Evolutionary conservation across 805 yeast species (phyloP), one percentile per base, ranked within the genome.

Genomic region (Saturnispora quitensis): DNA sequence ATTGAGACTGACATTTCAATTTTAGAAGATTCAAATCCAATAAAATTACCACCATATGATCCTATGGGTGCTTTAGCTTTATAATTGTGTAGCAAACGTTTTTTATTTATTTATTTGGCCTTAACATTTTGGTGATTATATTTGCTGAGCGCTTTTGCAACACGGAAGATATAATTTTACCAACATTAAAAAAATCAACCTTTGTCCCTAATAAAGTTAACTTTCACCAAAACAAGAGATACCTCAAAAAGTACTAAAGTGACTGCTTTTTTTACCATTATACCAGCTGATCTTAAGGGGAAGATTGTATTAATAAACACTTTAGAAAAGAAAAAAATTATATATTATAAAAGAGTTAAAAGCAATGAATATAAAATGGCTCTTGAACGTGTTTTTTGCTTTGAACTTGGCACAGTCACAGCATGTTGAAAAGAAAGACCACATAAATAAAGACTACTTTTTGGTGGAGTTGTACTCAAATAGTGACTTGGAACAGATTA

Each of bases 11-110:
- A 49, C n/a, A 43, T 25, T 10, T 10, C 42, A 2, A 61, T 72
- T 50, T 71, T 73, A 55, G 69, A 72, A 35, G 76, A 71, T 53
- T 64, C 72, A 38, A 53, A 54, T 12, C 80, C 83, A 40, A 73
- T 78, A 52, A 75, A 75, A n/a, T 70, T 84, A 36, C 88, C 87
- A 47, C 80, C 86, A 10, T 84, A 87, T 80, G 90, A 84, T 62
- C 89, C 90, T 49, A 81, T 82, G 82, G 90, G 89, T 49, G 86
- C 89, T 2, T 66, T 84, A 50, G 89, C 89, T 36, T 43, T 43
- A 20, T 43, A 18, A 45, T 13, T 20, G n/a, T 45, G n/a, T 22
- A 22, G 3, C 20, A 7, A 5, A n/a, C 34, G 17, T 6, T 4
- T 43, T 24, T 27, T 27, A 13, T 15, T 1, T 15, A 24, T n/a